Percentiles rank a stretch among this genome's conserved stretches.
Conservation (phyloP, 108 stramenopile genomes). For the Pseudonitzschia pungens region DNA sequence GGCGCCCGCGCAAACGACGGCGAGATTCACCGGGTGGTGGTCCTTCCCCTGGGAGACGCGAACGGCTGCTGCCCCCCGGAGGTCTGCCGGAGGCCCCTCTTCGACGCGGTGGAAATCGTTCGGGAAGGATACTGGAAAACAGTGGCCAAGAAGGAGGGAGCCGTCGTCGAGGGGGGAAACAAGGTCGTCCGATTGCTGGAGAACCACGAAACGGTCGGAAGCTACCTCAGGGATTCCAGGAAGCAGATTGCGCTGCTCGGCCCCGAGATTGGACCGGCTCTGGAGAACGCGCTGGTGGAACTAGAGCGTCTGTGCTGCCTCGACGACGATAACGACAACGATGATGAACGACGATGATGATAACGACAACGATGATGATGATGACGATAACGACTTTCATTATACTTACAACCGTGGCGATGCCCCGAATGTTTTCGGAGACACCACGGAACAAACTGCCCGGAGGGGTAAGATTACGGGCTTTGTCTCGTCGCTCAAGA, state of each 20-base stretch:
- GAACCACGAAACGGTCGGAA: not conserved
- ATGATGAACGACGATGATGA: not conserved
- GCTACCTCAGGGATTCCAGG: not conserved
- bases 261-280: not conserved
- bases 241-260: not conserved
- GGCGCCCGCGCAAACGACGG: too few species aligned
- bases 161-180: not conserved
- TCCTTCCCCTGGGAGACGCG: slow-evolving; percentile 2
- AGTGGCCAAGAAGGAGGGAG: not conserved
- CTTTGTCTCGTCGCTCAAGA: not conserved
- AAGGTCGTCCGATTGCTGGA: not conserved
- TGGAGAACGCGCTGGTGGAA: not conserved
- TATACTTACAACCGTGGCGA: too few species aligned
- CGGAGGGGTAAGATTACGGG: too few species aligned
- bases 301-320: not conserved
- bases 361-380: not conserved
- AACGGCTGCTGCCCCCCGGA: slow-evolving; percentile 3
- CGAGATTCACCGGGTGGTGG: not conserved
- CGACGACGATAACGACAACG: not conserved
- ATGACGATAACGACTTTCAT: too few species aligned
- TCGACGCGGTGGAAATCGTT: not conserved
- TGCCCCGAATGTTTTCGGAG: too few species aligned
- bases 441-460: too few species aligned
- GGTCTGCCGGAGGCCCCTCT: not conserved
- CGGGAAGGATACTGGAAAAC: not conserved